Evolutionary conservation across 176 grass and related monocot species (phyloP).

Genomic region (Carex parvula): DNA sequence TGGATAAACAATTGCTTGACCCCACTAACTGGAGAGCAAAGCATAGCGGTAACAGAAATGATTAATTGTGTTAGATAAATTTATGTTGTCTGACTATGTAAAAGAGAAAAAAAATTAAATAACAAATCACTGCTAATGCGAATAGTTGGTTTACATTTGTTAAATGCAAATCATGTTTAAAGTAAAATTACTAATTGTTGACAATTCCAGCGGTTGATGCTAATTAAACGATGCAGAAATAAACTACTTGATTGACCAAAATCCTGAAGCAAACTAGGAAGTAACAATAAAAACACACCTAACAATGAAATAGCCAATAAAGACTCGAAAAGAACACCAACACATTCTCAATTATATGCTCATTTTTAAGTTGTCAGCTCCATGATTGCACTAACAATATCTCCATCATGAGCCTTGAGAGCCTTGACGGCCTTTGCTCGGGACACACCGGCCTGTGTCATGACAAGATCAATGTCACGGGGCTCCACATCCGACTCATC

Average conservation of each 20-base stretch:
- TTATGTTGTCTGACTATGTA: too few relatives aligned
- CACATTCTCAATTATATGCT: background rate
- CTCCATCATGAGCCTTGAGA: constrained; percentile 80
- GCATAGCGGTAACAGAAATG: too few relatives aligned
- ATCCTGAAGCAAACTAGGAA: constrained; percentile 14
- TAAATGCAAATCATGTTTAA: background rate
- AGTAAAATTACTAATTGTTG: background rate
- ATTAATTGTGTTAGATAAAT: too few relatives aligned
- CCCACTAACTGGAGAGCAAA: background rate
- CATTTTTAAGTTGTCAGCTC: constrained; percentile 65
- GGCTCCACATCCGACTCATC: constrained; percentile 72
- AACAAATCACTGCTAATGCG: too few relatives aligned
- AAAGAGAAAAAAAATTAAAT: too few relatives aligned
- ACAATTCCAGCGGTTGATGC: background rate
- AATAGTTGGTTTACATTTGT: too few relatives aligned
- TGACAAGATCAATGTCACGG: constrained; percentile 91
- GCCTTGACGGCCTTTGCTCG: constrained; percentile 75
- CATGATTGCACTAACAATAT: constrained; percentile 88
- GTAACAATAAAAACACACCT: background rate
- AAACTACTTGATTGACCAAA: background rate
- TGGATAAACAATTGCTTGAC: background rate
- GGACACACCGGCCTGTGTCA: constrained; percentile 80
- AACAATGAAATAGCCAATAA: background rate
- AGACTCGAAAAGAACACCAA: background rate
- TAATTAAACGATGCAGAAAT: too few relatives aligned